Evolutionary conservation across 768 basidiomycete species (phyloP), one percentile per base, ranked within the genome.

Genomic region (Rhizopogon sp.): DNA sequence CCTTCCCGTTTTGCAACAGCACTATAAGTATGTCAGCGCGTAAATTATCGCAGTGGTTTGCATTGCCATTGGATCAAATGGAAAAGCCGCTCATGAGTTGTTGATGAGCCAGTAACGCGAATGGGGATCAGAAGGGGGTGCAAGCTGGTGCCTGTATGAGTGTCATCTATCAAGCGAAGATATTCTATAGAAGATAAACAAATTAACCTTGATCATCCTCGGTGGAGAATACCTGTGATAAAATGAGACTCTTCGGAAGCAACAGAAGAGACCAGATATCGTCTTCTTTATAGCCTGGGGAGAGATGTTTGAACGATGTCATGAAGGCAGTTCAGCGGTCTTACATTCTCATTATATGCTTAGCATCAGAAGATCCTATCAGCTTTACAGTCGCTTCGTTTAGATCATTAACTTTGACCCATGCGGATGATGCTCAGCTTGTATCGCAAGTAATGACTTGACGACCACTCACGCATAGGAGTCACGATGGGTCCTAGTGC

Each of bases 221-320:
- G 25, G 25, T 25, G 25, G 25, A 25, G 25, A 25, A 25, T 47
- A 63, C 67, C 67, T 14, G 67, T 69, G 44, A 69, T 64, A 47
- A 66, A 69, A 46, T 54, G 56, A 2, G 65, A 56, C 43, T 68
- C 67, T 43, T 63, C 56, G 2, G 67, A 68, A 1, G 63, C 65
- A 40, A 69, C 39, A 45, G 62, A 69, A 14, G 67, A 64, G 11
- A 68, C 67, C 3, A 69, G 49, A 69, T 59, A 29, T 69, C 67
- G 22, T 59, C 56, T 45, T 53, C 46, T 59, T 52, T 31, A 39
- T 51, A 28, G 37, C 3, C 55, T 56, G 17, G 9, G 11, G 10
- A 47, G 31, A 14, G 4, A 35, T 9, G 33, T 20, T 47, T 35
- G 31, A 35, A 20, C 10, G 17, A 35, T 13, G 2, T 35, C 17